Percentiles rank a stretch among this genome's conserved stretches.
Evolutionary conservation across 1,139 yeast genomes (phyloP).

Genomic region (Yamadazyma membranifaciens): DNA sequence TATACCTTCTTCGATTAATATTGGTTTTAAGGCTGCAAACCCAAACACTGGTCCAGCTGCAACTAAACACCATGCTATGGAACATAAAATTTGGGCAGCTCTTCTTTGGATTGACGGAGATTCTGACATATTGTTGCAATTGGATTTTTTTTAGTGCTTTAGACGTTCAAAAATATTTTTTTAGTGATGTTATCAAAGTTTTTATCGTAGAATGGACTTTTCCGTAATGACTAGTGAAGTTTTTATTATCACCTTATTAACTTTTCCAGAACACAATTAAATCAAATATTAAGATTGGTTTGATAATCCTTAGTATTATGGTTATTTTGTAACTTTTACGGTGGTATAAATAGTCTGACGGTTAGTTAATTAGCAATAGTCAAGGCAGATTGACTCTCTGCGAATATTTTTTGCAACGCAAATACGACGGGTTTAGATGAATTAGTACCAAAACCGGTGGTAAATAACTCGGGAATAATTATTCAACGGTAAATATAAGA

Average conservation of each 20-base stretch:
- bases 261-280: no score
- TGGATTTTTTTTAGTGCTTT: not conserved
- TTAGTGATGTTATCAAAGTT: not conserved
- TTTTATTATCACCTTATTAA: no score
- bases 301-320: no score
- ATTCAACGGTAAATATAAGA: no score
- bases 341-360: no score
- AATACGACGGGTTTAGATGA: no score
- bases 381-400: not conserved
- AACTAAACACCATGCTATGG: conserved; percentile 80
- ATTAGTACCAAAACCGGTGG: no score
- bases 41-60: conserved; percentile 96
- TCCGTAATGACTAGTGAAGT: not conserved
- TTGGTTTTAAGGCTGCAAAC: conserved; percentile 89
- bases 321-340: no score
- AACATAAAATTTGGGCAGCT: conserved; percentile 46
- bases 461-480: no score
- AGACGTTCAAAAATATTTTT: not conserved
- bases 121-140: conserved; percentile 6
- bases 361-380: no score
- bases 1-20: conserved; percentile 73
- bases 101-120: conserved; percentile 21
- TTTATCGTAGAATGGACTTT: not conserved
- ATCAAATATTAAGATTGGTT: no score
- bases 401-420: not conserved